These are phyloP conservation scores for Psilocybe cyanescens DNA, from an alignment of 768 basidiomycete genomes.

Conservation along the genomic window DNA sequence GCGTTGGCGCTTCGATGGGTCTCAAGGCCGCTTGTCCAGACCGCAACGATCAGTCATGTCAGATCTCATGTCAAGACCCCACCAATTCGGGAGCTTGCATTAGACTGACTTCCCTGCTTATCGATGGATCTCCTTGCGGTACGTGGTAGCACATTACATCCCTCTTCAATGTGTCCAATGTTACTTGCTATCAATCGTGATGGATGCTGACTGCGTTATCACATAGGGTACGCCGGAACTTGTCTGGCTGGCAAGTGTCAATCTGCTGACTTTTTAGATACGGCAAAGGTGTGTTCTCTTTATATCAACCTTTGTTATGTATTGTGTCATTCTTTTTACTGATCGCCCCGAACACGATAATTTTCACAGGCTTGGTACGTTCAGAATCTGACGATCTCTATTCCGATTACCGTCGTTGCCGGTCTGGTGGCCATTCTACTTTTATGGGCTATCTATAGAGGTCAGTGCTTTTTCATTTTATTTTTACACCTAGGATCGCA, in stretches of 20 bases:
- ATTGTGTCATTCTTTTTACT: slow-evolving; percentile 9
- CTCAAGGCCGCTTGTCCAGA: slow-evolving; percentile 69
- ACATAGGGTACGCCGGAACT: slow-evolving; percentile 68
- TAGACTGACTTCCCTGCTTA: slow-evolving; percentile 67
- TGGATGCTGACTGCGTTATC: neutral
- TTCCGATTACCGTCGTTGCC: slow-evolving; percentile 77
- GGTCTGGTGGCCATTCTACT: slow-evolving; percentile 64
- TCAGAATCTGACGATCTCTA: slow-evolving; percentile 77
- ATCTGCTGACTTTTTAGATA: slow-evolving; percentile 58
- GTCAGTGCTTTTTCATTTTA: slow-evolving; percentile 32
- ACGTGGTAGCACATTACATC: slow-evolving; percentile 25
- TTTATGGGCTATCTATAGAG: slow-evolving; percentile 50
- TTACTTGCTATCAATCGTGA: neutral
- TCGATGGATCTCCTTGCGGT: slow-evolving; percentile 89
- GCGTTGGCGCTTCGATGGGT: slow-evolving; percentile 72
- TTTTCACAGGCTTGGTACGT: slow-evolving; percentile 68
- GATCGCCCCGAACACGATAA: slow-evolving; percentile 9
- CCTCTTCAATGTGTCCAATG: neutral
- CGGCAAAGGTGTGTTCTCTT: slow-evolving; percentile 53
- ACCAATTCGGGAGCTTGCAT: slow-evolving; percentile 62
- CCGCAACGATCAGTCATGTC: slow-evolving; percentile 67
- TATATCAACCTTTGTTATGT: slow-evolving; percentile 8
- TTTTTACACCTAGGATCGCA: neutral
- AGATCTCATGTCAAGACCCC: slow-evolving; percentile 83
- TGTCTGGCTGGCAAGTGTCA: slow-evolving; percentile 68